These are phyloP conservation scores for Salix koriyanagi DNA, from an alignment of 345 rosid species.

Conservation along the genomic window DNA sequence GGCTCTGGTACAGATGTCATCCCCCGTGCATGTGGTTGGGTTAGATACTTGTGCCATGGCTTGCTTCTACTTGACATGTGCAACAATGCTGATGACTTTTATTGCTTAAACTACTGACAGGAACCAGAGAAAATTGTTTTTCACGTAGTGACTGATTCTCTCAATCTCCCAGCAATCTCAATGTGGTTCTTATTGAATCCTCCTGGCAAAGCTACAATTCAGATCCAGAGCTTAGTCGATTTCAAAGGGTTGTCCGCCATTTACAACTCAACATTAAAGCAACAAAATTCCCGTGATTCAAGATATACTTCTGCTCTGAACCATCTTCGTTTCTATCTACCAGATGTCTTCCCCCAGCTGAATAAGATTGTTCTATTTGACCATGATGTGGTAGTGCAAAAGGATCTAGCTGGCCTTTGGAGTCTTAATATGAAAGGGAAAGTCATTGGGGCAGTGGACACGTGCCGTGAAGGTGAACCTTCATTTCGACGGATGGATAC, in stretches of 20 bases:
- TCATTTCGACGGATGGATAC: slow-evolving; percentile 22
- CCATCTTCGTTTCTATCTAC: slow-evolving; percentile 31
- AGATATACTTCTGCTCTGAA: slow-evolving; percentile 23
- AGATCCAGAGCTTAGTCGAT: slow-evolving; percentile 25
- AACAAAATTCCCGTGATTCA: slow-evolving; percentile 39
- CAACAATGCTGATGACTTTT: slow-evolving; percentile 2
- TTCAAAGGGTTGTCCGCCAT: slow-evolving; percentile 9
- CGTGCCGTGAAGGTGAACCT: slow-evolving; percentile 37
- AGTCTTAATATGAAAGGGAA: slow-evolving; percentile 23
- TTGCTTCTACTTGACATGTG: neutral
- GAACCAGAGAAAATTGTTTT: slow-evolving; percentile 23
- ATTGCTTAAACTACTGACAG: slow-evolving; percentile 20
- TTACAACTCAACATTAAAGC: slow-evolving; percentile 37
- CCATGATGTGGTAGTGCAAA: slow-evolving; percentile 29
- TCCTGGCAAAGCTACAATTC: slow-evolving; percentile 23
- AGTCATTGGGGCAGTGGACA: slow-evolving; percentile 30
- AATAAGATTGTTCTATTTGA: slow-evolving; percentile 26
- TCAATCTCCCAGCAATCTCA: slow-evolving; percentile 28
- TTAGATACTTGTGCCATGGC: neutral
- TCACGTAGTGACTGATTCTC: slow-evolving; percentile 28
- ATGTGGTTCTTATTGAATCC: slow-evolving; percentile 33
- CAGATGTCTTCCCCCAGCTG: slow-evolving; percentile 25
- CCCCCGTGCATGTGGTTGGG: neutral
- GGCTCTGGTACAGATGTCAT: neutral
- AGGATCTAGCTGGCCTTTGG: slow-evolving; percentile 24